Evolutionary conservation across 148 eudicot species (phyloP).

Genomic region (Mesembryanthemum crystallinum): DNA sequence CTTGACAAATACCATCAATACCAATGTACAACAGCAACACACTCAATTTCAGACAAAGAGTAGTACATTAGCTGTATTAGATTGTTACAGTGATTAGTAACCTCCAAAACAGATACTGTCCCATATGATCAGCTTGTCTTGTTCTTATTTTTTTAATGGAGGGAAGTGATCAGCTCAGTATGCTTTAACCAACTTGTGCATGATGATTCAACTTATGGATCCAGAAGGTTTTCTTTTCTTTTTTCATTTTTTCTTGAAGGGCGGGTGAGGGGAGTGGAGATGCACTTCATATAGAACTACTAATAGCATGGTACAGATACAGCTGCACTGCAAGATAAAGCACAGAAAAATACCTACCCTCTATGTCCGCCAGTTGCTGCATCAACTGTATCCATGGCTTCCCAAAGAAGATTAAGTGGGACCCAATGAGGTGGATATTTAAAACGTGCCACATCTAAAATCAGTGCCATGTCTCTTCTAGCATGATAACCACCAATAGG

Average conservation of each 20-base stretch:
- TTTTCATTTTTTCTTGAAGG: neutral
- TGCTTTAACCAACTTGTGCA: neutral
- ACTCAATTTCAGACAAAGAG: neutral
- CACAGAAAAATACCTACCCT: conserved; percentile 36
- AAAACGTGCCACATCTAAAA: conserved; percentile 56
- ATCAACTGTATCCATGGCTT: conserved; percentile 52
- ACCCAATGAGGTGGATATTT: conserved; percentile 61
- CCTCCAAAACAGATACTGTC: neutral
- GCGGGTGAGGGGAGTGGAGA: neutral
- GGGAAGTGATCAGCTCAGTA: neutral
- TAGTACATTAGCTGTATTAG: neutral
- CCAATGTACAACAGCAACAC: neutral
- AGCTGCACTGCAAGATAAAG: neutral
- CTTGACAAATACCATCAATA: neutral
- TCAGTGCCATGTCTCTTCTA: conserved; percentile 44
- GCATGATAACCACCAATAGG: conserved; percentile 56
- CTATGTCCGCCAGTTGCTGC: conserved; percentile 41
- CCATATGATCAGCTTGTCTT: neutral
- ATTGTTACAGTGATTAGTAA: neutral
- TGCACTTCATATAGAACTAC: neutral
- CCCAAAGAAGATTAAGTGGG: conserved; percentile 48
- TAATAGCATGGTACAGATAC: neutral
- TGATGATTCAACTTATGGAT: neutral
- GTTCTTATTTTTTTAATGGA: neutral
- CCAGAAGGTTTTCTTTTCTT: neutral